phyloP scores from a whole-genome alignment of 352 stramenopile genomes.

The Globisporangium spinosum region DNA sequence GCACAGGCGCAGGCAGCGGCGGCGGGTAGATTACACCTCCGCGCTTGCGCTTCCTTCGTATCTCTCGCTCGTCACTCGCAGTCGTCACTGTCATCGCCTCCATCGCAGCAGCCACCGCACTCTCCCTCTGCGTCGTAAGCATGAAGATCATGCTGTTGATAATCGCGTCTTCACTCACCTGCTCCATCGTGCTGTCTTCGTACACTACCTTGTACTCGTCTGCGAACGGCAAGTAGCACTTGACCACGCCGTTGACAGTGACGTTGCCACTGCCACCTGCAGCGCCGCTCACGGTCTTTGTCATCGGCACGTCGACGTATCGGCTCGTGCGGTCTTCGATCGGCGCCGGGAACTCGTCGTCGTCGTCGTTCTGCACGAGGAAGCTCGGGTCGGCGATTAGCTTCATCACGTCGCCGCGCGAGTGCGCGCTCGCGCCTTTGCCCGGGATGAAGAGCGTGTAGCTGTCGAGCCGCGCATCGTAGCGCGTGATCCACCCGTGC shows the following conservation, averaged over 20 bases:
- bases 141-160: slow-evolving; percentile 58
- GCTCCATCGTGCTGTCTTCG: slow-evolving; percentile 37
- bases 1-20: not conserved
- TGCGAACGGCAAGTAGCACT: slow-evolving; percentile 59
- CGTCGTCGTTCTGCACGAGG: slow-evolving; percentile 39
- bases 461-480: slow-evolving; percentile 51
- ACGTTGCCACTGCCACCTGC: not conserved
- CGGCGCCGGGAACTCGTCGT: slow-evolving; percentile 46
- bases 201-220: slow-evolving; percentile 53
- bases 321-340: slow-evolving; percentile 45
- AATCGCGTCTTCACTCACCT: slow-evolving; percentile 53
- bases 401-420: slow-evolving; percentile 60
- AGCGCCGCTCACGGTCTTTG: slow-evolving; percentile 3
- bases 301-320: slow-evolving; percentile 47
- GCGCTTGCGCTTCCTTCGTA: slow-evolving; percentile 14
- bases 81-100: not conserved
- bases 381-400: slow-evolving; percentile 54
- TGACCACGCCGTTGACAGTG: slow-evolving; percentile 31
- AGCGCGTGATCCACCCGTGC: slow-evolving; percentile 71
- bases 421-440: slow-evolving; percentile 27
- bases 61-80: not conserved
- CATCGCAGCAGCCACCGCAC: not conserved
- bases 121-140: slow-evolving; percentile 23
- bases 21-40: not conserved
- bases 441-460: slow-evolving; percentile 67